phyloP scores from a whole-genome alignment of 1,139 yeast species.

The Zygosaccharomyces pseudobailii region DNA sequence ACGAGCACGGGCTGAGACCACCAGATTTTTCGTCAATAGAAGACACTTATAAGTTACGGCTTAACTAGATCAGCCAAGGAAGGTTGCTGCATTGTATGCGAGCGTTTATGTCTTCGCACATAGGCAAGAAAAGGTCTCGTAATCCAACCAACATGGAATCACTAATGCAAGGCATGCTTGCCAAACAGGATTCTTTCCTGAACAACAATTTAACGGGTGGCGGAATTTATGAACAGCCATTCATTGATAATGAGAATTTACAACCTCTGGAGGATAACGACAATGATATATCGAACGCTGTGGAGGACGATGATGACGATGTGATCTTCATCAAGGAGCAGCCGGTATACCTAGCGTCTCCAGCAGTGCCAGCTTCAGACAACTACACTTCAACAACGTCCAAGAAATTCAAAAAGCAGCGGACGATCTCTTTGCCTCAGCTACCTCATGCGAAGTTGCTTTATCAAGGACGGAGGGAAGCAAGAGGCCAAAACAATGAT shows the following conservation, averaged over 20 bases:
- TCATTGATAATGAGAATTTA: conserved; percentile 11
- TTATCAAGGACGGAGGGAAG: conserved; percentile 19
- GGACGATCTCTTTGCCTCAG: conserved; percentile 71
- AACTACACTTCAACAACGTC: conserved; percentile 12
- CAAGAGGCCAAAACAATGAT: conserved; percentile 28
- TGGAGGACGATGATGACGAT: conserved; percentile 20
- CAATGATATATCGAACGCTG: conserved; percentile 6
- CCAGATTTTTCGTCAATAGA: not conserved
- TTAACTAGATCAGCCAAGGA: not conserved
- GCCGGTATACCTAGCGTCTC: conserved; percentile 18
- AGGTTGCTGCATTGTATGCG: not conserved
- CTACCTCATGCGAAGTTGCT: conserved; percentile 42
- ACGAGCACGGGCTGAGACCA: not conserved
- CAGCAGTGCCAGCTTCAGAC: conserved; percentile 8
- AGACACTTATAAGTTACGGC: not conserved
- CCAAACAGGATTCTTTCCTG: conserved; percentile 22
- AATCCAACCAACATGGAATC: conserved; percentile 9
- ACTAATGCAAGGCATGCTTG: conserved; percentile 23
- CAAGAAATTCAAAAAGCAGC: conserved; percentile 42
- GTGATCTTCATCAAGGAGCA: conserved; percentile 25
- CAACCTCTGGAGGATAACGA: conserved; percentile 10
- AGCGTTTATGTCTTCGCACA: conserved; percentile 3
- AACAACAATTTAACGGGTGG: conserved; percentile 15
- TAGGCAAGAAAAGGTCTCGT: conserved; percentile 2
- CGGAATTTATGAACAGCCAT: conserved; percentile 6